A percentile compares a stretch with the other conserved stretches of the same genome.
These are phyloP conservation scores for Echria macrotheca DNA, from an alignment of 495 filamentous ascomycete species.

Conservation along the genomic window DNA sequence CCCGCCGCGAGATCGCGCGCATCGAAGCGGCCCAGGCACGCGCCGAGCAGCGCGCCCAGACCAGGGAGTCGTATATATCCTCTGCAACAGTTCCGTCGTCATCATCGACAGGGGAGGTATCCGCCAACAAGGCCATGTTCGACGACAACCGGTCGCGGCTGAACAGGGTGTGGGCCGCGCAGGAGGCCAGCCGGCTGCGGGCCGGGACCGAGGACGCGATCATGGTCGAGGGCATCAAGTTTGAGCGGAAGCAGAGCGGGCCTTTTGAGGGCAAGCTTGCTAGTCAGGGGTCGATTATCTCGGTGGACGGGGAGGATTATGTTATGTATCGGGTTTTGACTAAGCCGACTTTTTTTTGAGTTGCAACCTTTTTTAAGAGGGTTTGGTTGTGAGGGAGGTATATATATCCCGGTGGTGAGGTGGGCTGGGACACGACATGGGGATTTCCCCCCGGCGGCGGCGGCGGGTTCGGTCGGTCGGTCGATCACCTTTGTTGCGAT, in stretches of 20 bases:
- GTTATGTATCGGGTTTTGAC: constrained; percentile 53
- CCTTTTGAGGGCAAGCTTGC: constrained; percentile 50
- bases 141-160: constrained; percentile 39
- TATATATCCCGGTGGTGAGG: no score
- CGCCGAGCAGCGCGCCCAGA: constrained; percentile 31
- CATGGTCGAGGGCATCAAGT: constrained; percentile 47
- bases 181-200: constrained; percentile 38
- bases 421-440: no score
- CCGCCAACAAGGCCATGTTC: constrained; percentile 27
- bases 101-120: neutral
- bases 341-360: constrained; percentile 46
- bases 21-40: constrained; percentile 38
- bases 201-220: constrained; percentile 41
- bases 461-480: no score
- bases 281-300: constrained; percentile 46
- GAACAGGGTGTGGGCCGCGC: constrained; percentile 41
- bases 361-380: neutral
- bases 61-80: neutral
- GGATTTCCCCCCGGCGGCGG: no score
- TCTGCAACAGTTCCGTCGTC: no score
- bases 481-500: no score
- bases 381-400: neutral
- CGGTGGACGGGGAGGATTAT: constrained; percentile 53
- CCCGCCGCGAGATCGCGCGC: constrained; percentile 38
- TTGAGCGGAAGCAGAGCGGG: constrained; percentile 47